Evolutionary conservation across 306 rosid species (phyloP), one percentile per base, ranked within the genome.

Genomic region (Sechiopsis laciniata): DNA sequence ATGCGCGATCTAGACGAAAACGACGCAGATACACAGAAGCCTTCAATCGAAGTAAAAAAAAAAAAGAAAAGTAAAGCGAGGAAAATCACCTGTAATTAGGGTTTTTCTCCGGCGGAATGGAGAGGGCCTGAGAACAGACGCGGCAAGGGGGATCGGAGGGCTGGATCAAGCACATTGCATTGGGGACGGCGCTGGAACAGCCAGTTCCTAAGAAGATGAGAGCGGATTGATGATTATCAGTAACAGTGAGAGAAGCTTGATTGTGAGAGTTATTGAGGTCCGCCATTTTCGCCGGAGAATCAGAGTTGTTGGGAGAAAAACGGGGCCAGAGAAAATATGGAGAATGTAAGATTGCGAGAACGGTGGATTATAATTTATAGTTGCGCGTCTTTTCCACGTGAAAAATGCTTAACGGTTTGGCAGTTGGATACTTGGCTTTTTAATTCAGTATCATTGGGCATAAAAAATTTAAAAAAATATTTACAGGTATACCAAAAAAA

Each of bases 151-250:
- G 97, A 83, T 91, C 79, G 42, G 97, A 79, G 6, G 97, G 95
- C 71, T 78, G 91, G 84, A 91, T 82, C 72, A 94, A 79, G 83
- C 99, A 94, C 87, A 73, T 73, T 65, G 85, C 53, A 74, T 86
- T 84, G 74, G 99, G 99, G 62, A 94, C 85, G 82, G 96, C 84
- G 85, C 99, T 83, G 1, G 99, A 94, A 57, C 96, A 89, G 2
- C 99, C 99, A 8, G 97, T 91, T 1, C 99, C 99, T 67, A 94
- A 85, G 57, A 94, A 94, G 71, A 94, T 89, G 75, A 94, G 75
- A 37, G 96, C 96, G 67, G 99, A 94, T 83, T 79, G 76, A 63
- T 15, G 58, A 1, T 17, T 32, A 32, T 2, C 60, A 17, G 55
- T 21, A 32, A 7, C 62, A 62, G 54, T 69, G 64, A 14, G 20